Evolutionary conservation across 371 early-diverging fungal genomes (phyloP).

Genomic region (Parasitella parasitica): DNA sequence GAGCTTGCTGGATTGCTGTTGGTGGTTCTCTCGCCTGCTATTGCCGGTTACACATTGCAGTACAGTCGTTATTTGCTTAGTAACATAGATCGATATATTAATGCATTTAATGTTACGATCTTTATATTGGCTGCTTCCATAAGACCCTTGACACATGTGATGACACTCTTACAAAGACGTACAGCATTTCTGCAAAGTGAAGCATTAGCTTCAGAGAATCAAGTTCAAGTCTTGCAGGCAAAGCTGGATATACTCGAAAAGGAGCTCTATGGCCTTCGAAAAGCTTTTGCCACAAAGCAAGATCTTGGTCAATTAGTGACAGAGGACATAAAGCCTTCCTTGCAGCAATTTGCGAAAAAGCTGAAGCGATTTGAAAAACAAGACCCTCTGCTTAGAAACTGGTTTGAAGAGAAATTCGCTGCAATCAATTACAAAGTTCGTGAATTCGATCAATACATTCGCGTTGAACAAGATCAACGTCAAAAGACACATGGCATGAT

Average conservation of each 20-base stretch:
- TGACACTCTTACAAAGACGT: slow-evolving; percentile 50
- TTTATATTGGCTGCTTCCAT: slow-evolving; percentile 63
- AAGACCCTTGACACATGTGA: slow-evolving; percentile 52
- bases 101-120: slow-evolving; percentile 57
- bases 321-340: slow-evolving; percentile 25
- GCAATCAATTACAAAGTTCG: slow-evolving; percentile 50
- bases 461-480: slow-evolving; percentile 50
- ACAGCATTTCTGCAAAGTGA: slow-evolving; percentile 57
- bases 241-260: slow-evolving; percentile 56
- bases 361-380: slow-evolving; percentile 55
- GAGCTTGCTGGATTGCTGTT: slow-evolving; percentile 54
- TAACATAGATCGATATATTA: slow-evolving; percentile 56
- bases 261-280: slow-evolving; percentile 56
- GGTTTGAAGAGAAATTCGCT: slow-evolving; percentile 56
- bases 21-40: slow-evolving; percentile 54
- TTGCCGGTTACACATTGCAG: slow-evolving; percentile 61
- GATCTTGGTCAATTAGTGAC: slow-evolving; percentile 52
- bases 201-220: slow-evolving; percentile 44
- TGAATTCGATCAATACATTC: slow-evolving; percentile 52
- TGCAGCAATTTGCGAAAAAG: slow-evolving; percentile 46
- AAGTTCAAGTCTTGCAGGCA: slow-evolving; percentile 44
- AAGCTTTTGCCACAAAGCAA: slow-evolving; percentile 65
- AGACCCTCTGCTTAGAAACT: slow-evolving; percentile 43
- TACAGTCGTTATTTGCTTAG: slow-evolving; percentile 55
- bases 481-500: slow-evolving; percentile 30